Base-by-base conservation (phyloP, 2,329 filamentous ascomycete genomes). In the Colletotrichum tanaceti region DNA sequence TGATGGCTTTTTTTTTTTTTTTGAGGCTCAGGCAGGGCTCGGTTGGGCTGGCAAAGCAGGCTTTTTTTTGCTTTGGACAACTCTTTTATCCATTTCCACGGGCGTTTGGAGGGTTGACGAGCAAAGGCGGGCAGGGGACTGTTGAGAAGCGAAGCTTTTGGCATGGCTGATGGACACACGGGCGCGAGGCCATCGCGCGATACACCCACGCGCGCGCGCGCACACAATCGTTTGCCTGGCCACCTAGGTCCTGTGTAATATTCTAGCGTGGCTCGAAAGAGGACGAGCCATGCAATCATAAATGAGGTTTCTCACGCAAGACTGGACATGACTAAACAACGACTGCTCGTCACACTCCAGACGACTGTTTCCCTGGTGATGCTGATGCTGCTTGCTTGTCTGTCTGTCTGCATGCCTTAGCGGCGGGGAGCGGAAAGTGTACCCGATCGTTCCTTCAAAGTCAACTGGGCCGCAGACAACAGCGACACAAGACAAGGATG, bases 191-290 rank as follows among this genome's bases (percentile, higher is more conserved):
- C 35, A 54, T 35, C 35, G 32, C 35, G 32, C 52, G 52, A 35
- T 35, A 10, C 32, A 9, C 32, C 9, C 32, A 3, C 32, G 9
- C 9, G 32, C 32, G 9, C 5, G 28, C 2, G 9, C 32, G 2
- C 32, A 32, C 28, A 35, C 35, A 9, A 13, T 11, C 28, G 24
- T 32, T 20, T 52, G 18, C 11, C 22, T 28, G 38, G 24, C 14
- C 7, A 11, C 14, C 54, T 39, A 60, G 35, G 14, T 11, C 47
- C 32, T 60, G 46, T 60, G 58, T 60, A 52, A 52, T 60, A 38
- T 35, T 43, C 46, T 52, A 43, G 58, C 46, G 11, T 18, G 35
- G 46, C 22, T 60, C 35, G 46, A 32, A 41, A 16, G 32, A 47
- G 20, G 35, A 35, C 28, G 14, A n/a, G 20, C 58, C 58, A n/a